Percentiles rank a stretch among this genome's conserved stretches.
Evolutionary conservation across 345 rosid genomes (phyloP).

Genomic region (Gossypium stocksii): DNA sequence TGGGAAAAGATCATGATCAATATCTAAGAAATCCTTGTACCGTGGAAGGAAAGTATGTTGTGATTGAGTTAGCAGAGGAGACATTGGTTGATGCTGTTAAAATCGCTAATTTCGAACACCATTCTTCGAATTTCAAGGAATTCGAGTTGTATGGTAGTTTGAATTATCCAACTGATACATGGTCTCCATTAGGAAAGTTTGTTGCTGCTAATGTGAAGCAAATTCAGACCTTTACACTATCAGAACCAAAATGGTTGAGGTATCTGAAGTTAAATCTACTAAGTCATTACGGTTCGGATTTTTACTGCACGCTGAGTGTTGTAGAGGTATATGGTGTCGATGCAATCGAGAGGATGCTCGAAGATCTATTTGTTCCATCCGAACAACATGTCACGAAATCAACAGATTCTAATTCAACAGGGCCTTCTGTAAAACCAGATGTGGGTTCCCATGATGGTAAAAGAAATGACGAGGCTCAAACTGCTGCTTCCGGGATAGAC

Average conservation of each 20-base stretch:
- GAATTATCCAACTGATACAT: constrained; percentile 65
- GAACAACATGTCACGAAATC: constrained; percentile 36
- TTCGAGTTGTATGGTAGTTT: constrained; percentile 74
- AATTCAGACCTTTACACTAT: constrained; percentile 63
- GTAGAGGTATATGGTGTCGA: constrained; percentile 86
- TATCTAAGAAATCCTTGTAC: constrained; percentile 88
- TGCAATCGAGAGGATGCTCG: constrained; percentile 90
- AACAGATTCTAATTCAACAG: constrained; percentile 30
- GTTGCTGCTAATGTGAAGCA: constrained; percentile 74
- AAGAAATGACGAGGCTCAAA: constrained; percentile 29
- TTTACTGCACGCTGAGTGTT: constrained; percentile 84
- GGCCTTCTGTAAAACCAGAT: constrained; percentile 31
- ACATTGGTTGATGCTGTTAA: constrained; percentile 83
- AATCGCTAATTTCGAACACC: constrained; percentile 81
- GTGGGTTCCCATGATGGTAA: constrained; percentile 24
- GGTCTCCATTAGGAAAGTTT: constrained; percentile 59
- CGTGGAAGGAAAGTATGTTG: constrained; percentile 61
- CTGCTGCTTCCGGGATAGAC: constrained; percentile 20
- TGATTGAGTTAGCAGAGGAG: constrained; percentile 82
- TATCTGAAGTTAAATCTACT: constrained; percentile 66
- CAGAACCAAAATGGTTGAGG: constrained; percentile 88
- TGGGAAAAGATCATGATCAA: constrained; percentile 76
- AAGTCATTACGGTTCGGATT: constrained; percentile 89
- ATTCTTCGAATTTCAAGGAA: constrained; percentile 36
- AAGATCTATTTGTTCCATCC: constrained; percentile 68